Evolutionary conservation across 1,284 basidiomycete genomes (phyloP), one percentile per base, ranked within the genome.

Genomic region (Moniliophthora roreri): DNA sequence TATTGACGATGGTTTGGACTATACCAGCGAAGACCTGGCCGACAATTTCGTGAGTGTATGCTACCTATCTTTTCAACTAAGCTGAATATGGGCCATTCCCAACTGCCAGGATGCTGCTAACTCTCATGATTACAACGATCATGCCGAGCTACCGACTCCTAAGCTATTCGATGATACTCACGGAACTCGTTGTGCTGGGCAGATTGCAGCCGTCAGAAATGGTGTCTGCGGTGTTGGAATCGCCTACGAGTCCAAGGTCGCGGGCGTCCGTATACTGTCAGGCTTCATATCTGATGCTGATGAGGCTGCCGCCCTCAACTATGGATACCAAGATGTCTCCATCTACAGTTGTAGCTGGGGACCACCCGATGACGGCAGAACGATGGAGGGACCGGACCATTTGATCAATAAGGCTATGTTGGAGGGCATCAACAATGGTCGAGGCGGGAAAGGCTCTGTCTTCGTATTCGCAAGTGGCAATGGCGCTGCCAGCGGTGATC

Each of bases 401-500:
- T 76, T 99, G 46, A 97, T 99, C 63, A 83, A 91, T 66, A 97
- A 98, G 67, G 93, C 96, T 4, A 87, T 99, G 62, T 77, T 98
- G 16, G 97, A 98, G 62, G 97, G 97, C 26, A 84, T 98, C 46
- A 89, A 93, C 70, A 90, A 93, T 50, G 97, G 97, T 6, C 84
- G 97, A 48, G 81, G 74, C 39, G 95, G 95, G 21, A 95, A 93
- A 66, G 97, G 97, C 2, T 94, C 89, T 40, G 78, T 99, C 58
- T 99, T 92, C 64, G 97, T 99, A 28, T 99, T 99, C 69, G 97
- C 97, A 1, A 96, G 94, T 56, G 97, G 97, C 1, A 99, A 99
- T 67, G 97, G 97, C 21, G 96, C 93, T 24, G 82, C 84, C 3
- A 81, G 81, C 50, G 93, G 91, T 28, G 97, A 99, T 67, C 96